A percentile compares a stretch with the other conserved stretches of the same genome.
These are phyloP conservation scores for Tolypocladium ophioglossoides DNA, from an alignment of 2,329 filamentous ascomycete genomes.

Conservation along the genomic window DNA sequence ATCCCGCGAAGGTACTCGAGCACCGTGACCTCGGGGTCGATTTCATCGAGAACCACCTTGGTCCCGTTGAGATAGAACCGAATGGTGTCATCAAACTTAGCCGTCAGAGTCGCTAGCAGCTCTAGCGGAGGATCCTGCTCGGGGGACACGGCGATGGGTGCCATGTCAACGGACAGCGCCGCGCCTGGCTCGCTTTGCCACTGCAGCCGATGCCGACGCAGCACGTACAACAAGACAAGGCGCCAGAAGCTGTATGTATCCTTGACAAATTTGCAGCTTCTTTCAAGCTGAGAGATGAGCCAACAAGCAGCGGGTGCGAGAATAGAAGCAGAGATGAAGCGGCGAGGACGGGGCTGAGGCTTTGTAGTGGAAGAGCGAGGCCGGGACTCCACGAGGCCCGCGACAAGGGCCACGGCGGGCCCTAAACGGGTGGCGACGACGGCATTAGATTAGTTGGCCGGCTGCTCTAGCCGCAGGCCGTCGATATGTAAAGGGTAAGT, in stretches of 20 bases:
- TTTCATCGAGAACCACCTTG: conserved; percentile 70
- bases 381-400: background rate
- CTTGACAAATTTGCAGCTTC: too few species aligned
- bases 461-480: background rate
- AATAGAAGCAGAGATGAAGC: background rate
- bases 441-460: too few species aligned
- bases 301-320: background rate
- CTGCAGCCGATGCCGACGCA: background rate
- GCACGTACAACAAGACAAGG: background rate
- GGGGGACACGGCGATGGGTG: conserved; percentile 44
- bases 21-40: conserved; percentile 85
- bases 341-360: background rate
- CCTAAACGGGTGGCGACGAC: conserved; percentile 2
- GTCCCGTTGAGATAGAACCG: conserved; percentile 94
- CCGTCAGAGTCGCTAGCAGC: conserved; percentile 44
- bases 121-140: conserved; percentile 26
- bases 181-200: background rate
- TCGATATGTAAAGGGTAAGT: background rate
- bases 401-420: conserved; percentile 1
- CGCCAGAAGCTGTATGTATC: background rate
- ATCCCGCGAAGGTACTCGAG: conserved; percentile 89
- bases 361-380: background rate
- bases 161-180: conserved; percentile 28
- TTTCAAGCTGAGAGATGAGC: background rate
- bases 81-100: conserved; percentile 74